Conservation (phyloP, 2,329 filamentous ascomycete species). For the Orbilia brochopaga region DNA sequence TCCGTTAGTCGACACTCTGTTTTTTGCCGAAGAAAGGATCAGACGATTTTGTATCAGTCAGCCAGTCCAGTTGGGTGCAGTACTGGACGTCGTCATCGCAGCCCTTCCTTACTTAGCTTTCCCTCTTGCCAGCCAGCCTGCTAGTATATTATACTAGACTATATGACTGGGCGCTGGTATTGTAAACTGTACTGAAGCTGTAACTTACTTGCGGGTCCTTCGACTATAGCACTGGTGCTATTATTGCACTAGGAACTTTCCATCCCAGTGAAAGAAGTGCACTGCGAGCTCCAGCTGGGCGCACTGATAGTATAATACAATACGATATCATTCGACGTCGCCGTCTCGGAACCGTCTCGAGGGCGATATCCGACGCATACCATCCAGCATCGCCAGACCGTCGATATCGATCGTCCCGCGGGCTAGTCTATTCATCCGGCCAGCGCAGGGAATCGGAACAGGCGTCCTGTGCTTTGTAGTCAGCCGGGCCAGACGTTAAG, state of each 20-base stretch:
- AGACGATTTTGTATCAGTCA: slow-evolving; percentile 46
- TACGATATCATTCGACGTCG: no score
- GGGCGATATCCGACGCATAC: no score
- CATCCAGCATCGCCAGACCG: background rate
- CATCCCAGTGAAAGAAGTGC: no score
- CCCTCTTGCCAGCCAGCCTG: background rate
- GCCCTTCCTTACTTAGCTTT: background rate
- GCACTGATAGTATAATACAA: no score
- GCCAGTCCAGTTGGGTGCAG: no score
- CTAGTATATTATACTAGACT: background rate
- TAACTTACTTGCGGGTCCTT: no score
- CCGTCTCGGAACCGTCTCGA: background rate
- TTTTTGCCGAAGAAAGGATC: slow-evolving; percentile 45
- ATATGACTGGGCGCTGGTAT: background rate
- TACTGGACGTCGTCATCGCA: slow-evolving; percentile 36
- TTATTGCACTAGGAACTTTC: no score
- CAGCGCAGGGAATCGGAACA: slow-evolving; percentile 38
- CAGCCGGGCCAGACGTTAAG: background rate
- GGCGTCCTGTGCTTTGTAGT: slow-evolving; percentile 45
- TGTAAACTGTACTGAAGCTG: background rate
- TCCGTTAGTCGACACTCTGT: slow-evolving; percentile 12
- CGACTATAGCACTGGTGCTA: no score
- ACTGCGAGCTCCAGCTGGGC: no score
- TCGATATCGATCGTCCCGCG: background rate
- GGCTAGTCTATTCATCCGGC: slow-evolving; percentile 10